phyloP scores from a whole-genome alignment of 2,329 filamentous ascomycete species.

The Fusarium irregulare region DNA sequence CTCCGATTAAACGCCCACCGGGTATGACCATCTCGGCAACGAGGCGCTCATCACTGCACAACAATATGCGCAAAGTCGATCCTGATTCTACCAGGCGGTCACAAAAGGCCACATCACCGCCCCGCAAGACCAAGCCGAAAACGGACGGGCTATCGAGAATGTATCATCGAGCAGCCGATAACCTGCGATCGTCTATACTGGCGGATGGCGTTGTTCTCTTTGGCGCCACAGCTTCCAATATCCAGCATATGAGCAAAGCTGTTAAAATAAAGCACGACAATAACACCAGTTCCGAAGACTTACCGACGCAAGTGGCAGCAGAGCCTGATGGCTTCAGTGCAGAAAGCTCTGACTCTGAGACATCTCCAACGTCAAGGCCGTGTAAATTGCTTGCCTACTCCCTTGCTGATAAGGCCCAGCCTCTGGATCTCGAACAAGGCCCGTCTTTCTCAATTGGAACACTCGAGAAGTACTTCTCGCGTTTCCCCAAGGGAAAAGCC shows the following conservation, averaged over 20 bases:
- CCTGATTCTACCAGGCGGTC: constrained; percentile 2
- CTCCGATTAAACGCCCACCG: constrained; percentile 32
- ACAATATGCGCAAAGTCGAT: constrained; percentile 17
- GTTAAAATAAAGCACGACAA: constrained; percentile 1
- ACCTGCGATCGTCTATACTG: constrained; percentile 46
- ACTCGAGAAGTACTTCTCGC: constrained; percentile 47
- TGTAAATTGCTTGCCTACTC: constrained; percentile 48
- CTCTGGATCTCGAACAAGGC: constrained; percentile 44
- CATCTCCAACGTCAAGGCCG: constrained; percentile 43
- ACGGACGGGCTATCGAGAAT: constrained; percentile 41
- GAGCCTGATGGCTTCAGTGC: constrained; percentile 40
- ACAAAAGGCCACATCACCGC: not conserved
- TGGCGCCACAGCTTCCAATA: constrained; percentile 43
- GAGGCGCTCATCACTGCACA: constrained; percentile 24
- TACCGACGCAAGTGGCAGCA: constrained; percentile 5
- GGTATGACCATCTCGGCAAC: constrained; percentile 31
- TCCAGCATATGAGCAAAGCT: constrained; percentile 17
- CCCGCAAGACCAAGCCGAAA: constrained; percentile 16
- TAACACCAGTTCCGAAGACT: constrained; percentile 35
- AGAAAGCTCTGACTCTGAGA: constrained; percentile 48
- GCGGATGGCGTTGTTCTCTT: constrained; percentile 50
- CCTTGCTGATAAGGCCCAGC: constrained; percentile 41
- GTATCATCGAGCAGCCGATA: constrained; percentile 46
- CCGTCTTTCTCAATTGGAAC: constrained; percentile 45
- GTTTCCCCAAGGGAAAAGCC: constrained; percentile 47